A percentile compares a stretch with the other conserved stretches of the same genome.
Evolutionary conservation across 495 filamentous ascomycete species (phyloP).

Genomic region (Aspergillus panamensis): DNA sequence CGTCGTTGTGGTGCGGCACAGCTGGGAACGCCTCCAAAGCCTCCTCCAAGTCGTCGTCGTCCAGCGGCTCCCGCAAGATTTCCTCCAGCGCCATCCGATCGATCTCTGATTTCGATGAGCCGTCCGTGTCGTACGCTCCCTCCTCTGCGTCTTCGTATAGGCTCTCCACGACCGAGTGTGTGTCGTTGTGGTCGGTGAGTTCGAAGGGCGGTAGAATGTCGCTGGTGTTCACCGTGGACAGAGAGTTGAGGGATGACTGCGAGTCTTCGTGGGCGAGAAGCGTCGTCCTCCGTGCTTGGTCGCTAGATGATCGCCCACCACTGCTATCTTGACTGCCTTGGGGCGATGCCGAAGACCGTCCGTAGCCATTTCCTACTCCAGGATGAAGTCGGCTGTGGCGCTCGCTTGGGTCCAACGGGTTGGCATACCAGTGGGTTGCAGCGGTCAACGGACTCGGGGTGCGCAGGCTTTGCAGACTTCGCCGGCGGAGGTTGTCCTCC

Average conservation of each 20-base stretch:
- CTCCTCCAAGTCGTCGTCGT: constrained; percentile 39
- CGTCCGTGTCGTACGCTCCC: constrained; percentile 30
- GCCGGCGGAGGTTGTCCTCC: constrained; percentile 76
- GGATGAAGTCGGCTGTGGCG: constrained; percentile 25
- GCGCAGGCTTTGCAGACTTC: constrained; percentile 78
- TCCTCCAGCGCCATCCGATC: constrained; percentile 47
- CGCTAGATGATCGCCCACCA: constrained; percentile 10
- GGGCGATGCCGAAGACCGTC: constrained; percentile 25
- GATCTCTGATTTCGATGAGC: constrained; percentile 46
- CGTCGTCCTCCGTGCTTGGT: not conserved
- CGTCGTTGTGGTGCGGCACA: constrained; percentile 25
- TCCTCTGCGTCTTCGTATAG: constrained; percentile 60
- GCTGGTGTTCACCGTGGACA: not conserved
- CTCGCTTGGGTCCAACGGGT: constrained; percentile 43
- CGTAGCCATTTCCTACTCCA: constrained; percentile 31
- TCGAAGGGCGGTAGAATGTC: constrained; percentile 7
- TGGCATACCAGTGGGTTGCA: constrained; percentile 70
- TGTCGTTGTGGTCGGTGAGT: constrained; percentile 26
- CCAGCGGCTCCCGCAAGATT: constrained; percentile 42
- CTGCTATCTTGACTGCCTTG: constrained; percentile 28
- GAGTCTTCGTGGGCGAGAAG: constrained; percentile 2
- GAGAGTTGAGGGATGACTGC: constrained; percentile 3
- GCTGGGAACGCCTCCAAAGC: constrained; percentile 26
- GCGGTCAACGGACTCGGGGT: constrained; percentile 83
- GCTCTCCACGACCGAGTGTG: constrained; percentile 45